These are phyloP conservation scores for Tylopilus orsonianus DNA, from an alignment of 1,284 basidiomycete species.

Conservation along the genomic window DNA sequence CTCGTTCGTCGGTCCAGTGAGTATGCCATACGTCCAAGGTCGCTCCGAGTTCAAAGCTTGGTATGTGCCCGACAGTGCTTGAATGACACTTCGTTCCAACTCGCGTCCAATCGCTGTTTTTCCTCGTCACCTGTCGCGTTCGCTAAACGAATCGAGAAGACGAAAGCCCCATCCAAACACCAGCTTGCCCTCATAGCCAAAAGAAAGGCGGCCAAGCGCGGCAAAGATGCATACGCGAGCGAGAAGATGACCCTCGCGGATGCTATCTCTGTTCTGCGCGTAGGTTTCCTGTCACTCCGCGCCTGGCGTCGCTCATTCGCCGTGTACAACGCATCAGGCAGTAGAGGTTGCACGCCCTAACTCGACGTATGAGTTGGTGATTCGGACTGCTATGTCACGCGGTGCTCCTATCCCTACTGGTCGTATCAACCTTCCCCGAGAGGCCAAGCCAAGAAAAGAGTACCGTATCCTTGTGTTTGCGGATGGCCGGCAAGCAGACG, in stretches of 20 bases:
- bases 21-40: not conserved
- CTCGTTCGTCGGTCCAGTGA: conserved; percentile 16
- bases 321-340: conserved; percentile 46
- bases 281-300: conserved; percentile 37
- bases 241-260: conserved; percentile 64
- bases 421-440: conserved; percentile 65
- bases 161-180: conserved; percentile 62
- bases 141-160: conserved; percentile 48
- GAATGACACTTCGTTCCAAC: not conserved
- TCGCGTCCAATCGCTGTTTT: conserved; percentile 41
- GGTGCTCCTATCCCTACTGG: conserved; percentile 82
- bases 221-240: conserved; percentile 48
- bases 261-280: conserved; percentile 68
- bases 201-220: conserved; percentile 35
- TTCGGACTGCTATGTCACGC: conserved; percentile 76
- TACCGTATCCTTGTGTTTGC: conserved; percentile 87
- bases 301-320: conserved; percentile 4
- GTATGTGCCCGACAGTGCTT: conserved; percentile 26
- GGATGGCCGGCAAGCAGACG: conserved; percentile 73
- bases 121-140: conserved; percentile 46
- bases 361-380: conserved; percentile 76
- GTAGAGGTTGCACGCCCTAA: conserved; percentile 76
- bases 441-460: conserved; percentile 69
- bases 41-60: not conserved
- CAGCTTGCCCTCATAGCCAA: conserved; percentile 52